Base-by-base conservation (phyloP, 169 alveolate species). In the Cryptosporidium andersoni region DNA sequence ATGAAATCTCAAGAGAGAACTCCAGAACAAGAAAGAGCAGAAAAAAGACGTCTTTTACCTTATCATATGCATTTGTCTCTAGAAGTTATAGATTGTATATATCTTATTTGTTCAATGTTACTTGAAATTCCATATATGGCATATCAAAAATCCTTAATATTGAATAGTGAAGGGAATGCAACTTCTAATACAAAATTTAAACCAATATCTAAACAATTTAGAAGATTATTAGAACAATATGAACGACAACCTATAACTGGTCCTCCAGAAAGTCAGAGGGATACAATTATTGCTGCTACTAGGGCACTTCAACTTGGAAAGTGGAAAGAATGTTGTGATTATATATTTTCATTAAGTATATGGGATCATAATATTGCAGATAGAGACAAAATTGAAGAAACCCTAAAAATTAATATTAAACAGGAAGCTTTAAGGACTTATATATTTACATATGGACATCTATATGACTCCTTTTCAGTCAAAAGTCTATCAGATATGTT, bases 251-350 rank as follows among this genome's bases (percentile, higher is more conserved):
- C 95, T 48, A 95, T 95, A 89, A 88, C 94, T 64, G 98, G 98
- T 1, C 99, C 99, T 3, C 98, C 99, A 8, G 99, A 98, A 92
- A 93, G 94, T 55, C 93, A 94, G 81, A 93, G 97, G 85, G 99
- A 97, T 66, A 91, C 93, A 40, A 91, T 96, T 37, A 91, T 96
- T 68, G 91, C 91, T 53, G 98, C 99, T 6, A 94, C 98, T 16
- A 94, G 94, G 66, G 88, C 92, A 47, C 92, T 97, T 62, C 97
- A 95, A 80, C 91, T 90, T 39, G 98, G 98, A 2, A 94, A 96
- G 74, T 97, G 99, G 99, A 89, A 94, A 88, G 94, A 91, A 66
- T 96, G 99, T 81, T 88, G 93, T 66, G 94, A 96, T 80, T 90
- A 91, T 81, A 80, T 94, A 37, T 82, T 89, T 64, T 67, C 92